A percentile compares a stretch with the other conserved stretches of the same genome.
These are phyloP conservation scores for Calocybe gangraenosa DNA, from an alignment of 768 basidiomycete species.

Conservation along the genomic window DNA sequence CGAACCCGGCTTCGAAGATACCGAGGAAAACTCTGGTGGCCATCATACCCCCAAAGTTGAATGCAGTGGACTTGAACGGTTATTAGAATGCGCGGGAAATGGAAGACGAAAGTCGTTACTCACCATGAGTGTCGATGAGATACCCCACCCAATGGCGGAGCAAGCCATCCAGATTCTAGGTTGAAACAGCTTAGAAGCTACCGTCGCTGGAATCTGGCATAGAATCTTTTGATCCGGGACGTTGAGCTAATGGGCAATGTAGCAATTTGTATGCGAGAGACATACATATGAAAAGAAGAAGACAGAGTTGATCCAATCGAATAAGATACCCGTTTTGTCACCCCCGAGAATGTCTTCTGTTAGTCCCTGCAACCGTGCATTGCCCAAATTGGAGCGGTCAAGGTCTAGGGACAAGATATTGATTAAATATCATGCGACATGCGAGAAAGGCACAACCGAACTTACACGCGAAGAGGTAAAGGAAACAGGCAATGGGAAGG, in stretches of 20 bases:
- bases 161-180: slow-evolving; percentile 66
- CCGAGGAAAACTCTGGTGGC: slow-evolving; percentile 61
- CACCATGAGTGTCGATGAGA: slow-evolving; percentile 72
- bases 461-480: slow-evolving; percentile 76
- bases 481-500: slow-evolving; percentile 65
- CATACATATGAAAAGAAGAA: slow-evolving; percentile 80
- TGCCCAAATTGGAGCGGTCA: slow-evolving; percentile 76
- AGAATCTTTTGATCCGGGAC: slow-evolving; percentile 46
- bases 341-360: slow-evolving; percentile 61
- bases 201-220: slow-evolving; percentile 62
- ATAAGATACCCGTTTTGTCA: slow-evolving; percentile 63
- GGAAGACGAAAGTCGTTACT: slow-evolving; percentile 9
- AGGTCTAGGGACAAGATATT: slow-evolving; percentile 37
- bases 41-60: slow-evolving; percentile 56
- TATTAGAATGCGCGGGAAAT: background rate
- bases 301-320: slow-evolving; percentile 73
- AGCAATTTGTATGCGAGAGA: background rate
- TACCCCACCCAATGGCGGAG: slow-evolving; percentile 69
- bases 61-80: slow-evolving; percentile 51
- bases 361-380: slow-evolving; percentile 72
- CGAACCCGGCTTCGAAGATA: slow-evolving; percentile 75
- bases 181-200: slow-evolving; percentile 62
- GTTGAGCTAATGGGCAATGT: background rate
- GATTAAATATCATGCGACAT: background rate
- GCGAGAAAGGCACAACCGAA: no score